A percentile compares a stretch with the other conserved stretches of the same genome.
phyloP scores from a whole-genome alignment of 306 rosid genomes.

The Senna tora region DNA sequence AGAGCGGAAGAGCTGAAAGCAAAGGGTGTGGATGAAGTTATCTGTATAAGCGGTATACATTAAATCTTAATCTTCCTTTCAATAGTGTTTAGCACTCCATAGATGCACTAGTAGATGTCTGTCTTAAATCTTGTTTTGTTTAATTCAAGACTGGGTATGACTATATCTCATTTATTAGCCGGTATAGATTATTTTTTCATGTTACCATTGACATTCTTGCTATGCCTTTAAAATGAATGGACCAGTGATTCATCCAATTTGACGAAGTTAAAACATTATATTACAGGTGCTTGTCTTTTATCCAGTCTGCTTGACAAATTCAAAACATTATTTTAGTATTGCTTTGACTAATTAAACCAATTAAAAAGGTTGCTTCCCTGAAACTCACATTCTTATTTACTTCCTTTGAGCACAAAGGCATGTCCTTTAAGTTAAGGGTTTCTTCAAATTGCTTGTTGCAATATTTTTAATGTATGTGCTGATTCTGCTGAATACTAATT shows the following conservation, averaged over 20 bases:
- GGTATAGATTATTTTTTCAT: neutral
- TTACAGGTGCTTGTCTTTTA: neutral
- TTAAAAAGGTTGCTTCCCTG: too few species aligned
- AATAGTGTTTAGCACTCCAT: neutral
- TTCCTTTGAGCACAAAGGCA: too few species aligned
- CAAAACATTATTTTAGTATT: too few species aligned
- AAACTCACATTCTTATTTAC: too few species aligned
- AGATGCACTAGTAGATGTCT: neutral
- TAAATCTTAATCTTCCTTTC: neutral
- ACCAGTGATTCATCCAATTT: neutral
- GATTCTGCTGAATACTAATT: too few species aligned
- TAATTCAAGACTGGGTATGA: neutral
- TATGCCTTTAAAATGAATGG: neutral
- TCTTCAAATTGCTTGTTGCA: too few species aligned
- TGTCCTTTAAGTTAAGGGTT: too few species aligned
- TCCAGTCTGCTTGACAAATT: neutral
- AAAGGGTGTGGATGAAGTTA: slow-evolving; percentile 65
- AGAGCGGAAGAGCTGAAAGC: slow-evolving; percentile 57
- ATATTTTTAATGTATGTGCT: too few species aligned
- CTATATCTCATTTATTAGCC: neutral
- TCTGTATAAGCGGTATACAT: slow-evolving; percentile 59
- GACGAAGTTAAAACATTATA: neutral
- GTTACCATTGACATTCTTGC: neutral
- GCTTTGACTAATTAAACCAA: too few species aligned
- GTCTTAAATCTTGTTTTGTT: neutral